Evolutionary conservation across 495 filamentous ascomycete species (phyloP).

Genomic region (Neurospora tetrasperma): DNA sequence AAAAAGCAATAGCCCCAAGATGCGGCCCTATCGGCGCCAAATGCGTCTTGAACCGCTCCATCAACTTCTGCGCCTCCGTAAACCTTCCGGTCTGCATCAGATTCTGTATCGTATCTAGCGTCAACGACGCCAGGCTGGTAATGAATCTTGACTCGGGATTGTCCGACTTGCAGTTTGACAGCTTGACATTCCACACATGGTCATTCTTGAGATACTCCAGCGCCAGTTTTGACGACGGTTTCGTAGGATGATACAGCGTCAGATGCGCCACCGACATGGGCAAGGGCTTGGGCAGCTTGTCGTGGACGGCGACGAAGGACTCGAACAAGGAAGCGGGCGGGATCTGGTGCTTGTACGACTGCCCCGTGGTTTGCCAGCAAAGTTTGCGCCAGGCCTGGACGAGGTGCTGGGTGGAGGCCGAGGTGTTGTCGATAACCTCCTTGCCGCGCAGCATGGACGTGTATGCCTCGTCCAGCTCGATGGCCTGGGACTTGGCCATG

Average conservation of each 20-base stretch:
- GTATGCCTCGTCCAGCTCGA: slow-evolving; percentile 27
- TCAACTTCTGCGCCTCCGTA: slow-evolving; percentile 10
- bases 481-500: slow-evolving; percentile 8
- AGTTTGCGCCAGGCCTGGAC: slow-evolving; percentile 19
- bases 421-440: slow-evolving; percentile 13
- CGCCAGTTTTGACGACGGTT: slow-evolving; percentile 26
- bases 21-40: neutral
- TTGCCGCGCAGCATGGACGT: slow-evolving; percentile 23
- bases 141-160: neutral
- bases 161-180: neutral
- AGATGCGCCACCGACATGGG: slow-evolving; percentile 27
- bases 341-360: slow-evolving; percentile 17
- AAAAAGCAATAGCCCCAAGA: neutral
- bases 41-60: slow-evolving; percentile 8
- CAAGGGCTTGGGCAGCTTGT: slow-evolving; percentile 3
- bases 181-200: neutral
- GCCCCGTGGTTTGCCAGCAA: slow-evolving; percentile 26
- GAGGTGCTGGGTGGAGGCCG: slow-evolving; percentile 2
- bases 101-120: slow-evolving; percentile 19
- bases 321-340: slow-evolving; percentile 30
- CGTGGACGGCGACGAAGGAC: slow-evolving; percentile 24
- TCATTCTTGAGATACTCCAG: slow-evolving; percentile 17
- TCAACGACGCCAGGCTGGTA: slow-evolving; percentile 8
- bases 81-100: slow-evolving; percentile 10
- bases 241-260: slow-evolving; percentile 31